Base-by-base conservation (phyloP, 805 yeast species). In the Cyberlindnera xishuangbannaensis region DNA sequence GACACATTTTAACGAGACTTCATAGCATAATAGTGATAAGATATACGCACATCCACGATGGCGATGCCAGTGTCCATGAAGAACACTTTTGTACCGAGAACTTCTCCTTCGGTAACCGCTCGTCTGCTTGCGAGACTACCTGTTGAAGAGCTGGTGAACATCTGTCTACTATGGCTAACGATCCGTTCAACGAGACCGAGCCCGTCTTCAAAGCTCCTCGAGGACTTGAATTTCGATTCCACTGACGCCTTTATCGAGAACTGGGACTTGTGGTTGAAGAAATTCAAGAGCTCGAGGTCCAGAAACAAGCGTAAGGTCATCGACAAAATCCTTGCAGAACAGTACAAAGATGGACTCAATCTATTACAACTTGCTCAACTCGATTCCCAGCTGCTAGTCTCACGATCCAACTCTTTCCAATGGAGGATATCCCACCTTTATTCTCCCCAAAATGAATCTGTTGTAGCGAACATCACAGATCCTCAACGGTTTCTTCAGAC, bases 311-410 rank as follows among this genome's bases (percentile, higher is more conserved):
- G 44, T 21, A 37, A 28, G 18, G 22, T 49, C 25, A 37, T 49
- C n/a, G 56, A 51, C 36, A 44, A 27, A 19, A 20, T 51, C 13
- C 25, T 51, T 1, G 44, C 49, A 8, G 55, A 51, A 15, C 40
- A 61, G 43, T 80, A 83, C 71, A 58, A 67, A 2, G 45, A 55
- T 6, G 86, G 86, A 0, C 51, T 80, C 27, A 79, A 78, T 43
- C 56, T 78, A 1, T 61, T 76, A 13, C 94, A 83, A 50, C 50
- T 77, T 25, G 78, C 92, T 0, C 86, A 81, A 39, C 57, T 82
- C 5, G 92, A 83, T 44, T 72, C 80, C 33, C 83, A 78, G 44
- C 48, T 70, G 27, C 60, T 82, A 27, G 71, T 82, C 3, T 82
- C 78, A 45, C 67, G 71, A 37, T 78, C 87, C 0, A 56, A 41